phyloP scores from a whole-genome alignment of 768 basidiomycete genomes.

The Russula sp. region DNA sequence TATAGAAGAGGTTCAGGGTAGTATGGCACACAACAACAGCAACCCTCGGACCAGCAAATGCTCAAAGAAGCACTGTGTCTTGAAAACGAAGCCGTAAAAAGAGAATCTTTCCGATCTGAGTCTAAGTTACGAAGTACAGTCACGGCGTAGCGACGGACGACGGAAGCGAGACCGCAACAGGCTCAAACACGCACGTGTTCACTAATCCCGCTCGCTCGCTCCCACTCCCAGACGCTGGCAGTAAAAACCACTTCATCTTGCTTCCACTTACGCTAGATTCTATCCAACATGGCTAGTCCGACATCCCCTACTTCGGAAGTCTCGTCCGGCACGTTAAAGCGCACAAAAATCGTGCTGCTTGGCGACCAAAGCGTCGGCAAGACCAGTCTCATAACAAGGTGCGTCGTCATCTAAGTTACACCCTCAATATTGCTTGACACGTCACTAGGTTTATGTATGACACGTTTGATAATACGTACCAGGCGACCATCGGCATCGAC shows the following conservation, averaged over 20 bases:
- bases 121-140: too few relatives aligned
- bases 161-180: background rate
- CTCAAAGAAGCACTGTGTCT: background rate
- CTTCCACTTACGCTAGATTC: background rate
- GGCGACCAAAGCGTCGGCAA: slow-evolving; percentile 99
- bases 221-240: background rate
- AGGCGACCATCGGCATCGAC: slow-evolving; percentile 97
- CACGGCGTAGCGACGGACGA: too few relatives aligned
- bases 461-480: slow-evolving; percentile 99
- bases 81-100: background rate
- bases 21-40: background rate
- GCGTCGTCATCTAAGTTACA: slow-evolving; percentile 33
- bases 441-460: slow-evolving; percentile 90
- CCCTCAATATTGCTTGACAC: slow-evolving; percentile 5
- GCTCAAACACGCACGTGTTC: background rate
- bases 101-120: background rate
- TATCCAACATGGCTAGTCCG: slow-evolving; percentile 45
- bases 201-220: too few relatives aligned
- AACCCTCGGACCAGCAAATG: background rate
- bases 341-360: slow-evolving; percentile 93
- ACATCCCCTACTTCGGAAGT: slow-evolving; percentile 77
- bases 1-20: background rate
- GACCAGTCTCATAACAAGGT: slow-evolving; percentile 97
- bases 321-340: slow-evolving; percentile 85
- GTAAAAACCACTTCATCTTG: slow-evolving; percentile 1